Conservation (phyloP, 2,329 filamentous ascomycete species). For the Aspergillus sp. region DNA sequence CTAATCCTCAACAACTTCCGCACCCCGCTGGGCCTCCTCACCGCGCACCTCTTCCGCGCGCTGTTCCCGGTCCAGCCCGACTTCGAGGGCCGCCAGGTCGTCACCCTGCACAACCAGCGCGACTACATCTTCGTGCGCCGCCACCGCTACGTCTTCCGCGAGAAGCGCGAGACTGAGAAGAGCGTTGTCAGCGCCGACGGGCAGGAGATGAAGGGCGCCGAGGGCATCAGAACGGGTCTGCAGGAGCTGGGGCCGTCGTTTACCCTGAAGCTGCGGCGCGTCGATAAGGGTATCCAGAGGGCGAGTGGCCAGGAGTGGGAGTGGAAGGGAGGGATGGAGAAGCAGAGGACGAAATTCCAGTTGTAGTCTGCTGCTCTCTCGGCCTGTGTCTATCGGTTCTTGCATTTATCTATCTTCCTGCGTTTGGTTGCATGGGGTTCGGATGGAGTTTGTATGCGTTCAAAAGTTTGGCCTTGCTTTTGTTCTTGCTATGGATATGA, state of each 20-base stretch:
- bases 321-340: slow-evolving; percentile 95
- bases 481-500: neutral
- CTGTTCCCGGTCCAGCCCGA: slow-evolving; percentile 76
- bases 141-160: slow-evolving; percentile 86
- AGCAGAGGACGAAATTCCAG: slow-evolving; percentile 86
- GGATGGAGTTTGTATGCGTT: slow-evolving; percentile 7
- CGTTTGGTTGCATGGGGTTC: slow-evolving; percentile 3
- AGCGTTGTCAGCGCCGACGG: slow-evolving; percentile 73
- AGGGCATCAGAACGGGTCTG: slow-evolving; percentile 74
- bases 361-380: slow-evolving; percentile 42
- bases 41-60: slow-evolving; percentile 72
- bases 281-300: slow-evolving; percentile 79
- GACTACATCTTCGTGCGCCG: slow-evolving; percentile 91
- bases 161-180: slow-evolving; percentile 81
- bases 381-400: slow-evolving; percentile 8
- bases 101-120: slow-evolving; percentile 88
- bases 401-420: slow-evolving; percentile 7
- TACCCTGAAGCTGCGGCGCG: slow-evolving; percentile 77
- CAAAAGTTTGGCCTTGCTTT: neutral
- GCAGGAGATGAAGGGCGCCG: slow-evolving; percentile 71
- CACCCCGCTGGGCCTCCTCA: slow-evolving; percentile 80
- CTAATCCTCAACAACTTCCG: slow-evolving; percentile 89
- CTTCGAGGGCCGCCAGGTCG: slow-evolving; percentile 74
- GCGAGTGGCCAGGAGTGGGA: slow-evolving; percentile 80
- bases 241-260: slow-evolving; percentile 82